Evolutionary conservation across 148 eudicot species (phyloP).

Genomic region (Euryodendron excelsum): DNA sequence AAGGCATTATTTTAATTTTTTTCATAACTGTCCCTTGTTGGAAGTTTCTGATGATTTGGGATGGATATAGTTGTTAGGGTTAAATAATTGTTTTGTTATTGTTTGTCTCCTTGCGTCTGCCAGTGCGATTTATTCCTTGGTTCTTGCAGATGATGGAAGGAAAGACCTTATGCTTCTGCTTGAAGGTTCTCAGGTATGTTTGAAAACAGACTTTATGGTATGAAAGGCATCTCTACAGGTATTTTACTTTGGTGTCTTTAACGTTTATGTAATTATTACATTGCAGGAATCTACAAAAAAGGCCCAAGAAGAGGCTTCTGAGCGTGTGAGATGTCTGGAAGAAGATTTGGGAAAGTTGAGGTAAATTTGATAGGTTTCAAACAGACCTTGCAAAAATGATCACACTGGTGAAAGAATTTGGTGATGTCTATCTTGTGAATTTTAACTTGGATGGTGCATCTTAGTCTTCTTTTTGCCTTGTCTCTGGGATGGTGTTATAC

Average conservation of each 20-base stretch:
- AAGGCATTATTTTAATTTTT: not conserved
- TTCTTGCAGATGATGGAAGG: constrained; percentile 42
- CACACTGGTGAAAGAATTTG: too few species aligned
- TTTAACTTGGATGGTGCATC: too few species aligned
- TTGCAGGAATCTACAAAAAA: constrained; percentile 51
- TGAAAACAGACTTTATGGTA: not conserved
- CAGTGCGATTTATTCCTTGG: not conserved
- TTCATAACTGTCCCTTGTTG: not conserved
- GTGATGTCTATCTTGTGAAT: too few species aligned
- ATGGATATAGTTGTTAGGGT: not conserved
- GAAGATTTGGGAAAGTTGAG: constrained; percentile 57
- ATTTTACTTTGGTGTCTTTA: not conserved
- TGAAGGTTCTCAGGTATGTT: constrained; percentile 53
- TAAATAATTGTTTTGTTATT: constrained; percentile 5
- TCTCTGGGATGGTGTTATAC: too few species aligned
- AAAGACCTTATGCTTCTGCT: constrained; percentile 50
- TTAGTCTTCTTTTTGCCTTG: too few species aligned
- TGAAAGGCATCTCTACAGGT: not conserved
- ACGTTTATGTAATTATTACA: not conserved
- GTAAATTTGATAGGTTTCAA: constrained; percentile 18
- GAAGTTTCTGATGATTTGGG: not conserved
- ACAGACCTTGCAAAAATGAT: too few species aligned
- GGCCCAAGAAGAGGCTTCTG: constrained; percentile 59
- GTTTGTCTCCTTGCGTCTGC: not conserved
- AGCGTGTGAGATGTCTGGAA: constrained; percentile 66